Evolutionary conservation across 805 yeast genomes (phyloP).

Genomic region (Wickerhamomyces alni): DNA sequence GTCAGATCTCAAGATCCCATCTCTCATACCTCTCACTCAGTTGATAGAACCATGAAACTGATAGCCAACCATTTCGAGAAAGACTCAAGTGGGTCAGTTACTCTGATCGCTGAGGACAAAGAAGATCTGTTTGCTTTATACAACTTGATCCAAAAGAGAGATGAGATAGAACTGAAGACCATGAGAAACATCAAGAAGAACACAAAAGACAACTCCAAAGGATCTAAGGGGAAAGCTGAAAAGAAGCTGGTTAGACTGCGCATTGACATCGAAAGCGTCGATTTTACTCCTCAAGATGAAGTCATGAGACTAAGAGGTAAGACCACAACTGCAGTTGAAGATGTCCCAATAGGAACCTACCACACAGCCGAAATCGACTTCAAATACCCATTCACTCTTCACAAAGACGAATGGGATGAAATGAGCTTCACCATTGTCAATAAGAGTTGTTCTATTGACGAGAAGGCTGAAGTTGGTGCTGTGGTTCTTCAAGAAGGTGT

Average conservation of each 20-base stretch:
- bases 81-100: slow-evolving; percentile 58
- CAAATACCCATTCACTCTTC: slow-evolving; percentile 59
- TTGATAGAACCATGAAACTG: slow-evolving; percentile 55
- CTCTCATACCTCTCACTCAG: no score
- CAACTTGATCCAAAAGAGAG: slow-evolving; percentile 73
- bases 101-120: slow-evolving; percentile 75
- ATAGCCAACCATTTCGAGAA: slow-evolving; percentile 43
- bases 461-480: slow-evolving; percentile 89
- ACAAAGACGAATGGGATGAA: slow-evolving; percentile 78
- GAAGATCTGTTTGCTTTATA: slow-evolving; percentile 90
- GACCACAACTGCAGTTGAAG: slow-evolving; percentile 57
- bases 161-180: slow-evolving; percentile 66
- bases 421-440: slow-evolving; percentile 56
- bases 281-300: slow-evolving; percentile 74
- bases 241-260: slow-evolving; percentile 58
- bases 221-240: slow-evolving; percentile 25
- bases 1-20: no score
- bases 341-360: slow-evolving; percentile 79
- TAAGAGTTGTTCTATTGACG: slow-evolving; percentile 68
- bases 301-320: slow-evolving; percentile 76
- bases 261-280: slow-evolving; percentile 59
- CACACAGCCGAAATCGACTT: slow-evolving; percentile 82
- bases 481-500: slow-evolving; percentile 91
- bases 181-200: slow-evolving; percentile 50
- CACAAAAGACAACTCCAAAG: slow-evolving; percentile 27